A percentile compares a stretch with the other conserved stretches of the same genome.
phyloP scores from a whole-genome alignment of 768 basidiomycete species.

The Lentinus tigrinus region DNA sequence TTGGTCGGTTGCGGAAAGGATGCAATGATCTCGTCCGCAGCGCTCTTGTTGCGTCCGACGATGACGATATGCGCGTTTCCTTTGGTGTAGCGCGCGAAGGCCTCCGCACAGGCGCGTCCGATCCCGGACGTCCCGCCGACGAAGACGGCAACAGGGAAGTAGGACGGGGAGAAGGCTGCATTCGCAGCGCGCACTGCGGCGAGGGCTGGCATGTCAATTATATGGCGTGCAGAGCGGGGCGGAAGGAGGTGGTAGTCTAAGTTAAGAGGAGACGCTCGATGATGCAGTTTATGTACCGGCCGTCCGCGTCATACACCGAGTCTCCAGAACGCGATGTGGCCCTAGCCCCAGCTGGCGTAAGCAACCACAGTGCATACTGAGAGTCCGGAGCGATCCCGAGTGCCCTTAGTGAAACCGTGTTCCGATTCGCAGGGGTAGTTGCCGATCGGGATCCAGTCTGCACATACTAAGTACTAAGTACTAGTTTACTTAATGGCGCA shows the following conservation, averaged over 20 bases:
- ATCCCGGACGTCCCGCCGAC: constrained; percentile 35
- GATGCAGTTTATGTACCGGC: too few species aligned
- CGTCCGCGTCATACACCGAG: too few species aligned
- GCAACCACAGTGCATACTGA: too few species aligned
- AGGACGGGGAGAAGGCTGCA: constrained; percentile 19
- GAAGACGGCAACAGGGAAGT: constrained; percentile 31
- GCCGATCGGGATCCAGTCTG: too few species aligned
- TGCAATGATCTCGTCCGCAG: constrained; percentile 47
- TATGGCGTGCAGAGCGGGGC: not conserved
- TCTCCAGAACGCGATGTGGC: too few species aligned
- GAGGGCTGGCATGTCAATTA: constrained; percentile 21
- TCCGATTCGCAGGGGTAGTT: too few species aligned
- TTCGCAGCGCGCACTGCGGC: constrained; percentile 17
- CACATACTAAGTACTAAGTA: too few species aligned
- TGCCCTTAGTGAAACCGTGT: too few species aligned
- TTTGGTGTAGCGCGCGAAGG: constrained; percentile 44
- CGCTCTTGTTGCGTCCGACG: constrained; percentile 47
- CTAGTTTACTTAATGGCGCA: too few species aligned
- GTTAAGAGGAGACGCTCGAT: too few species aligned
- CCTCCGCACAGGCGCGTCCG: constrained; percentile 44
- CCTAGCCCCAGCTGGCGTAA: too few species aligned
- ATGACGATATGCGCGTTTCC: constrained; percentile 53
- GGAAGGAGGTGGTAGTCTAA: not conserved
- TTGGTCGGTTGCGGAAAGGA: constrained; percentile 35
- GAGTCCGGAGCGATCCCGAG: too few species aligned